Conservation (phyloP, 768 basidiomycete genomes). For the Nevesoporus exiguus region DNA sequence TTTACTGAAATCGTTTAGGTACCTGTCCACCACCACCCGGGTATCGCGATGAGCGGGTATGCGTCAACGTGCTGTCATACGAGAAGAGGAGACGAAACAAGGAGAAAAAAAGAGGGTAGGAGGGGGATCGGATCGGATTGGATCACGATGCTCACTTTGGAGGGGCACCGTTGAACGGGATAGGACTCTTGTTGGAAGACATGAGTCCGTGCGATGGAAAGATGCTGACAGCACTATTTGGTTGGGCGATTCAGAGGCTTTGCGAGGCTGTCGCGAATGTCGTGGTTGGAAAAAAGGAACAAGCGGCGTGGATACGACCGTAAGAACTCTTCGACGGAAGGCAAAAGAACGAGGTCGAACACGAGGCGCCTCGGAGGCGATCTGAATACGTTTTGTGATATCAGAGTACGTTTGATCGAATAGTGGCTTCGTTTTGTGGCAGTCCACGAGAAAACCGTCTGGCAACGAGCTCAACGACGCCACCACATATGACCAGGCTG, state of each 20-base stretch:
- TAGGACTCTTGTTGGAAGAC: conserved; percentile 35
- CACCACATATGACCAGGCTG: not conserved
- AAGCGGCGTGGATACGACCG: conserved; percentile 4
- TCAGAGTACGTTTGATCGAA: conserved; percentile 1
- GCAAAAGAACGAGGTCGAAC: conserved; percentile 20
- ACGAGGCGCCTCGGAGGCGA: conserved; percentile 15
- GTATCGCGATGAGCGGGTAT: not conserved
- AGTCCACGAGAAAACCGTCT: too few relatives aligned
- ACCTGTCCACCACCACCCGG: conserved; percentile 30
- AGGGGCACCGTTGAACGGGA: conserved; percentile 31
- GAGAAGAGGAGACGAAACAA: not conserved
- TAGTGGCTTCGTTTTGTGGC: not conserved
- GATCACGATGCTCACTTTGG: conserved; percentile 29
- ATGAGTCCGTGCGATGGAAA: conserved; percentile 17
- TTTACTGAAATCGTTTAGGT: conserved; percentile 60
- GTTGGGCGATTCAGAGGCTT: not conserved
- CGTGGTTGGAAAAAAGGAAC: not conserved
- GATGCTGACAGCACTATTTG: not conserved
- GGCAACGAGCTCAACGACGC: not conserved
- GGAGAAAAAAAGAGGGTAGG: not conserved
- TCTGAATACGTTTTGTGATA: not conserved
- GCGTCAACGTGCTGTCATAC: conserved; percentile 7
- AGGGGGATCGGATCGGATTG: not conserved
- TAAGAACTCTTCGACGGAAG: not conserved
- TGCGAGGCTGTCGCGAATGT: conserved; percentile 1